Evolutionary conservation across 805 yeast species (phyloP).

Genomic region (Saccharomyces eubayanus): DNA sequence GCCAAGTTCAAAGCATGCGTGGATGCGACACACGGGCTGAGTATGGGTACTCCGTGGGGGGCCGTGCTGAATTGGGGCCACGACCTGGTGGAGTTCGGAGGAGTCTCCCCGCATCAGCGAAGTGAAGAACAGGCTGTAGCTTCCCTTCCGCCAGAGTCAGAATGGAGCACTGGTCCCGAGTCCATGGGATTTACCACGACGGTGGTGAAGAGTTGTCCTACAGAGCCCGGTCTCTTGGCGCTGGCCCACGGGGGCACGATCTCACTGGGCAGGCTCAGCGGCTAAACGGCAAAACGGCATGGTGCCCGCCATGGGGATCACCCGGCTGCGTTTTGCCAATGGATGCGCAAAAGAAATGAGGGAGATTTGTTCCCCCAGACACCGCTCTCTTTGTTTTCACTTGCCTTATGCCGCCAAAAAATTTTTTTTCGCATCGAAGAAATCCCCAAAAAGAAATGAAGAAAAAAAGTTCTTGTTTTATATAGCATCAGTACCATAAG

Average conservation of each 20-base stretch:
- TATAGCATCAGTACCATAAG: neutral
- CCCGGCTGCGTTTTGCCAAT: neutral
- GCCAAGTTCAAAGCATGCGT: slow-evolving; percentile 23
- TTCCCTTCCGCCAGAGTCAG: neutral
- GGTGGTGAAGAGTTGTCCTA: slow-evolving; percentile 10
- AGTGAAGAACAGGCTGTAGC: neutral
- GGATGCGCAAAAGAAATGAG: neutral
- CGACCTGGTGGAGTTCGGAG: slow-evolving; percentile 25
- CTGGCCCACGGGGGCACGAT: neutral
- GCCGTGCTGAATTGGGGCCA: slow-evolving; percentile 19
- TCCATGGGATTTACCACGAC: neutral
- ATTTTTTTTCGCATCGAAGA: neutral
- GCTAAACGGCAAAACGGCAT: too few relatives aligned
- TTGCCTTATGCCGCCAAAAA: neutral
- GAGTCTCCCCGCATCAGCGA: slow-evolving; percentile 3
- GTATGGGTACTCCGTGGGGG: slow-evolving; percentile 20
- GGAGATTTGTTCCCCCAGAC: neutral
- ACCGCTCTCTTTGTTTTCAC: neutral
- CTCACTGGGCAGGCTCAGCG: neutral
- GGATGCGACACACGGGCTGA: slow-evolving; percentile 14
- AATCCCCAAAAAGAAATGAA: neutral
- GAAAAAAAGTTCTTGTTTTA: neutral
- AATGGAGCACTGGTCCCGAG: neutral
- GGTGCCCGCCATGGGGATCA: neutral
- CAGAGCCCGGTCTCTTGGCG: slow-evolving; percentile 7